Conservation (phyloP, 805 yeast genomes). For the Wickerhamomyces ciferrii region DNA sequence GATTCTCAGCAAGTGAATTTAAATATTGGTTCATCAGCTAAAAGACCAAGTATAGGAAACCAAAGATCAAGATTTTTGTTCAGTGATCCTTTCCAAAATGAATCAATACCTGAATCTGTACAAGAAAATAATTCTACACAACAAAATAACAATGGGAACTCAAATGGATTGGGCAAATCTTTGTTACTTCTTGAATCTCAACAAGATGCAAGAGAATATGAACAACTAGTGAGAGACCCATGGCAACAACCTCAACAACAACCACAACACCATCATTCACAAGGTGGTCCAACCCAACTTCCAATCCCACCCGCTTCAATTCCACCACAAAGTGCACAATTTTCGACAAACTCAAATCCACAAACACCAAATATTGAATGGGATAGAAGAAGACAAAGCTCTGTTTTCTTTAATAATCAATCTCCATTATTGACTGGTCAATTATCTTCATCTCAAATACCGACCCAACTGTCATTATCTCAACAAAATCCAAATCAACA, state of each 20-base stretch:
- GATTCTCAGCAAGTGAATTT: slow-evolving; percentile 10
- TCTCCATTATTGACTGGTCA: slow-evolving; percentile 19
- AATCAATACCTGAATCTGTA: slow-evolving; percentile 16
- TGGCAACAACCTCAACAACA: slow-evolving; percentile 21
- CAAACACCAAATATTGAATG: slow-evolving; percentile 38
- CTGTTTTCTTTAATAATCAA: slow-evolving; percentile 41
- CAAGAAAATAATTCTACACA: slow-evolving; percentile 4
- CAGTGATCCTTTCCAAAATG: slow-evolving; percentile 53
- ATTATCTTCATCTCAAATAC: slow-evolving; percentile 17
- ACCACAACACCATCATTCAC: slow-evolving; percentile 4
- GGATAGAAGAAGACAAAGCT: slow-evolving; percentile 50
- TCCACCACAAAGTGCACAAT: slow-evolving; percentile 12
- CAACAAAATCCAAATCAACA: slow-evolving; percentile 5
- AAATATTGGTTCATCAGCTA: slow-evolving; percentile 24
- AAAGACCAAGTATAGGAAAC: slow-evolving; percentile 49
- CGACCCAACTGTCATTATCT: slow-evolving; percentile 17
- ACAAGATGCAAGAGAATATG: slow-evolving; percentile 32
- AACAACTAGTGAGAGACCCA: slow-evolving; percentile 39
- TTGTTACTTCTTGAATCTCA: slow-evolving; percentile 33
- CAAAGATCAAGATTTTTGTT: slow-evolving; percentile 68
- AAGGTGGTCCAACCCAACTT: slow-evolving; percentile 2
- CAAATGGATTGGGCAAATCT: slow-evolving; percentile 35
- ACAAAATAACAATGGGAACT: slow-evolving; percentile 12
- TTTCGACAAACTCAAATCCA: slow-evolving; percentile 24
- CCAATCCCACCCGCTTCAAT: slow-evolving; percentile 9